A percentile compares a stretch with the other conserved stretches of the same genome.
Conservation (phyloP, 345 rosid species). For the Fremontodendron californicum region DNA sequence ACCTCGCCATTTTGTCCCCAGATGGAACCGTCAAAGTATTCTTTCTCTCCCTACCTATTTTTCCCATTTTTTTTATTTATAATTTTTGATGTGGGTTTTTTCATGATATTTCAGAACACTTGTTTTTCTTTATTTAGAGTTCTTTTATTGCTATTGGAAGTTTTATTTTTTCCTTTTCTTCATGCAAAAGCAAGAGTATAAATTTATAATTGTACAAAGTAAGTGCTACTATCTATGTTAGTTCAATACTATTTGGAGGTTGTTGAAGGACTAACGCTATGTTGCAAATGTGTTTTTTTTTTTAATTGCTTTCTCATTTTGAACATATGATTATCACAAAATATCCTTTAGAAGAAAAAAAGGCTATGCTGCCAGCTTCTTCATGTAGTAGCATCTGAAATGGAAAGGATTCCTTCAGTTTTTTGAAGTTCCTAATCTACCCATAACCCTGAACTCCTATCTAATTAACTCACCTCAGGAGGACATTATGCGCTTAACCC, state of each 20-base stretch:
- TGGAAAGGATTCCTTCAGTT: no score
- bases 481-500: no score
- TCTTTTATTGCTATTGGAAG: background rate
- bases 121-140: background rate
- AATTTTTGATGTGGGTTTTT: background rate
- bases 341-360: background rate
- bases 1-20: conserved; percentile 30
- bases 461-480: no score
- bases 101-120: background rate
- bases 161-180: background rate
- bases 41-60: background rate
- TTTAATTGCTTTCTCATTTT: background rate
- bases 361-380: background rate
- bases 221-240: background rate
- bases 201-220: background rate
- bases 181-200: background rate
- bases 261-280: background rate
- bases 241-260: background rate
- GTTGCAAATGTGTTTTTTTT: background rate
- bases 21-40: conserved; percentile 29
- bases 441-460: no score
- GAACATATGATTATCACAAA: background rate
- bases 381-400: background rate
- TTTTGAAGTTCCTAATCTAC: no score
- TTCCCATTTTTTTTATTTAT: background rate